Base-by-base conservation (phyloP, 805 yeast species). In the Barnettozyma sucrosica region DNA sequence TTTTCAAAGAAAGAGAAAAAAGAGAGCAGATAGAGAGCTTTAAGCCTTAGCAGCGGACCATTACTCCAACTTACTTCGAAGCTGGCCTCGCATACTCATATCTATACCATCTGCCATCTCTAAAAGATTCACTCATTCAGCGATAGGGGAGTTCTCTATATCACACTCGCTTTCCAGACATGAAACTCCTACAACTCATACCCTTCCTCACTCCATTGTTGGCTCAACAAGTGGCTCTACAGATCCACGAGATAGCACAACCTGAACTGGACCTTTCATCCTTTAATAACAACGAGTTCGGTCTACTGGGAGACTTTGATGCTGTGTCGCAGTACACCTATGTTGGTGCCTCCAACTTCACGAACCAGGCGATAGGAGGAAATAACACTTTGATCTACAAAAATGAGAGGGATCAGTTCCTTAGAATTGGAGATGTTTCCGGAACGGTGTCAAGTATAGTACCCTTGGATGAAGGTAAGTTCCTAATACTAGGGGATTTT, bases 311-410 rank as follows among this genome's bases (percentile, higher is more conserved):
- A 20, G 55, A 62, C 46, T 71, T 63, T 48, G 66, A 63, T 43
- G 71, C 70, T 13, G 55, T 70, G 13, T 61, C 75, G 5, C 51
- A 47, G 14, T 63, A 65, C 51, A 43, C 52, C 23, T 72, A 69
- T 49, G 50, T 48, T 13, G 75, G 72, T 10, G 66, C 66, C 33
- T 64, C 65, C 20, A 57, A 66, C 44, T 57, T 63, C 55, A 54
- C 63, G 14, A 56, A 54, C 36, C 63, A 61, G 30, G 45, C 39
- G 3, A 4, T 28, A 10, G 37, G 40, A 9, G 45, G 46, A 8
- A 32, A 48, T 16, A 58, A 59, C 26, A 52, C 53, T 23, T 46
- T 61, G 2, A 55, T 54, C 39, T 57, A 48, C 43, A 50, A 18
- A 51, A 55, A 18, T 8, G 32, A 43, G 8, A 48, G 49, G 20